phyloP scores from a whole-genome alignment of 2,329 filamentous ascomycete genomes.

The Onygenales sp. region DNA sequence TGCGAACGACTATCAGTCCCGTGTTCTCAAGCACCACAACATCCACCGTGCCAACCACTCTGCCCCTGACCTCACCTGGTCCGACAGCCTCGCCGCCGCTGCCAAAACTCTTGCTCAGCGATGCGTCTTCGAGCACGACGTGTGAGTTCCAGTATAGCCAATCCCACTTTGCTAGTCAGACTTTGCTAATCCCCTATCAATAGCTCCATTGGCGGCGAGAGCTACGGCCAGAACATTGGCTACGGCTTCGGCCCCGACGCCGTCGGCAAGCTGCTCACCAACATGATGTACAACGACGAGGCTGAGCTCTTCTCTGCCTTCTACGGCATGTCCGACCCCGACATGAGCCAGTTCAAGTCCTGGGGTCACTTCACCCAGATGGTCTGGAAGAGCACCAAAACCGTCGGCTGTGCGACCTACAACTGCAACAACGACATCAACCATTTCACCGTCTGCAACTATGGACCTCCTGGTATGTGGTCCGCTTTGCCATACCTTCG shows the following conservation, averaged over 20 bases:
- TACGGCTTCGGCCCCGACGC: slow-evolving; percentile 41
- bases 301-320: slow-evolving; percentile 45
- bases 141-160: slow-evolving; percentile 49
- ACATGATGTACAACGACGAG: slow-evolving; percentile 86
- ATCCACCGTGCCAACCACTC: slow-evolving; percentile 76
- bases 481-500: not conserved
- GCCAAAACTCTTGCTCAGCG: slow-evolving; percentile 54
- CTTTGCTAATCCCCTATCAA: not conserved
- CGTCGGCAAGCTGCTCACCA: slow-evolving; percentile 60
- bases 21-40: slow-evolving; percentile 66
- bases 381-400: slow-evolving; percentile 55
- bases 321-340: slow-evolving; percentile 50
- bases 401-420: slow-evolving; percentile 53
- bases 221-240: slow-evolving; percentile 90
- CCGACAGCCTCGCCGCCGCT: slow-evolving; percentile 51
- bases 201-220: slow-evolving; percentile 32
- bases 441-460: slow-evolving; percentile 87
- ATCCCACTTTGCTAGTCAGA: not conserved
- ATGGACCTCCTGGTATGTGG: slow-evolving; percentile 59
- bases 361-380: slow-evolving; percentile 73
- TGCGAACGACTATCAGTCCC: slow-evolving; percentile 22
- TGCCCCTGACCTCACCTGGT: slow-evolving; percentile 56
- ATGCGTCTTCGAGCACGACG: slow-evolving; percentile 68
- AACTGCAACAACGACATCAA: slow-evolving; percentile 39
- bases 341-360: slow-evolving; percentile 51